phyloP scores from a whole-genome alignment of 1,284 basidiomycete genomes.

The Trichosporon coremiiforme region DNA sequence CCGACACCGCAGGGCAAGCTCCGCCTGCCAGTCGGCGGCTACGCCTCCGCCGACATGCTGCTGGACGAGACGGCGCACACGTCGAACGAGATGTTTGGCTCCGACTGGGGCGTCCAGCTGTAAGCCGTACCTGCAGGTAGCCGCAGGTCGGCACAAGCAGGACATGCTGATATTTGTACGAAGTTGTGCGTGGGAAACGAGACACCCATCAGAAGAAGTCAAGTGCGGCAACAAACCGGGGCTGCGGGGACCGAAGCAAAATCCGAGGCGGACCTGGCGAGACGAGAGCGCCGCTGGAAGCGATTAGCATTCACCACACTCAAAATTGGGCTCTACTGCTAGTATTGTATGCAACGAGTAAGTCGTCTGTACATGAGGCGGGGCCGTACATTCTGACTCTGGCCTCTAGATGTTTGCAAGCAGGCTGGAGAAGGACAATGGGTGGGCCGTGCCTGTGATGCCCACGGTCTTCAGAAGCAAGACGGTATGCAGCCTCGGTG shows the following conservation, averaged over 20 bases:
- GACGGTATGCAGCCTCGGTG: too few relatives aligned
- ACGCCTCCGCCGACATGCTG: conserved; percentile 32
- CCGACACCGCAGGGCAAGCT: conserved; percentile 25
- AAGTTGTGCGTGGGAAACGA: background rate
- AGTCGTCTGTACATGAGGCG: background rate
- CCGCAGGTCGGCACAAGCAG: background rate
- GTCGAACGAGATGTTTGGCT: conserved; percentile 36
- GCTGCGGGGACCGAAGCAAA: background rate
- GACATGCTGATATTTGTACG: background rate
- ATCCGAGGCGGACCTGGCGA: background rate
- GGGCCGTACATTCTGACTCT: background rate
- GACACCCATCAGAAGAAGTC: background rate
- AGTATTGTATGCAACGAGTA: background rate
- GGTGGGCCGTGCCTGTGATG: background rate
- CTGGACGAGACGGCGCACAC: conserved; percentile 31
- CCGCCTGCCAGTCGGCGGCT: conserved; percentile 33
- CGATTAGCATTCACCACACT: background rate
- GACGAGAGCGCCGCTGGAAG: background rate
- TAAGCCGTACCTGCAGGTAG: too few relatives aligned
- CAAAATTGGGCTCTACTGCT: background rate
- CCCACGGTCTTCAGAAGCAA: background rate
- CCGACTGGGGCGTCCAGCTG: conserved; percentile 30
- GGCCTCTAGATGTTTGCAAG: background rate
- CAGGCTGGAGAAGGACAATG: background rate
- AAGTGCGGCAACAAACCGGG: conserved; percentile 1